Evolutionary conservation across 2,329 filamentous ascomycete species (phyloP).

Genomic region (Alternaria dauci): DNA sequence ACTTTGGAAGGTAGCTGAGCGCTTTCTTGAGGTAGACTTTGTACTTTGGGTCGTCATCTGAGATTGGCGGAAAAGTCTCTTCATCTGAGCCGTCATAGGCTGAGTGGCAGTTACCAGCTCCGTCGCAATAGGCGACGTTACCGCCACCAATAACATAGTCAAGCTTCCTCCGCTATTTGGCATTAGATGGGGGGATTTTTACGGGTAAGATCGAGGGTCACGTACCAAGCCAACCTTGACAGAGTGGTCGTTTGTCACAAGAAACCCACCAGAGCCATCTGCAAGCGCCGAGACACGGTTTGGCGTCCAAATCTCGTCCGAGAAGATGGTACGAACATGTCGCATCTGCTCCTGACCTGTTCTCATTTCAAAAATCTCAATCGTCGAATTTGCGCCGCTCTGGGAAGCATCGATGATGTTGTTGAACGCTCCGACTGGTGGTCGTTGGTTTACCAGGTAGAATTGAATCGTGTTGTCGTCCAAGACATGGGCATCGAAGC

Average conservation of each 20-base stretch:
- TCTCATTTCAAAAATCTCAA: constrained; percentile 40
- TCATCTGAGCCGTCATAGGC: constrained; percentile 22
- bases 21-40: constrained; percentile 11
- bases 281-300: constrained; percentile 37
- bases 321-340: constrained; percentile 33
- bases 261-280: constrained; percentile 30
- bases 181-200: not conserved
- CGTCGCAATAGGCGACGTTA: constrained; percentile 36
- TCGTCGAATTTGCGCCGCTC: constrained; percentile 35
- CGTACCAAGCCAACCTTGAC: constrained; percentile 34
- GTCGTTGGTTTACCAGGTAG: constrained; percentile 40
- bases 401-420: constrained; percentile 32
- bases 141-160: constrained; percentile 41
- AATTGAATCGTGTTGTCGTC: constrained; percentile 38
- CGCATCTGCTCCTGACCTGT: constrained; percentile 33
- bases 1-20: constrained; percentile 17
- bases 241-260: constrained; percentile 42
- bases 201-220: not conserved
- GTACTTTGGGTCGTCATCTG: constrained; percentile 4
- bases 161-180: constrained; percentile 22
- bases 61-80: not conserved
- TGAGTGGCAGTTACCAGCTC: constrained; percentile 26
- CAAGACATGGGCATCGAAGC: constrained; percentile 38
- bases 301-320: constrained; percentile 28
- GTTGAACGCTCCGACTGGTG: constrained; percentile 34